Base-by-base conservation (phyloP, 139 green algal genomes). In the Nannochloris sp. region DNA sequence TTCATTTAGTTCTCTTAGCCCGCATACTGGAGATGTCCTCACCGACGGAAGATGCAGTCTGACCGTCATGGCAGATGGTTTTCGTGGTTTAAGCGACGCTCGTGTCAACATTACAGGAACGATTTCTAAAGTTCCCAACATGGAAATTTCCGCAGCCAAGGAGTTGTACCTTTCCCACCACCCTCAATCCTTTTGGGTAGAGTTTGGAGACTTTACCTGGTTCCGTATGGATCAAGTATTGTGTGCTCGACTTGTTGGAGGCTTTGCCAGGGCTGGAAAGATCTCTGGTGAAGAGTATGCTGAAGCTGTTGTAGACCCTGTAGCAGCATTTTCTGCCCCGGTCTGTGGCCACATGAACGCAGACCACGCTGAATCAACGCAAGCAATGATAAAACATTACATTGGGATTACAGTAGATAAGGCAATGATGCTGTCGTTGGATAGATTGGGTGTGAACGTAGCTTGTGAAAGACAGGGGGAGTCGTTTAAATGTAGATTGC, bases 271-370 rank as follows among this genome's bases (percentile, higher is more conserved):
- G 14, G 82, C 75, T 27, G 73, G 71, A 19, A 73, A 38, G 64
- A 73, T 86, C 44, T 12, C 45, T 32, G 56, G 57, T 8, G 61
- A 73, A 0, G 75, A 89, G 42, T 92, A 89, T 65, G 9, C 54
- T 7, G 46, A 72, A 14, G 83, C 85, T 2, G 36, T 64, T 30
- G 64, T 75, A 0, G 90, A 97, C 74, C 85, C 86, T 4, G 75
- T 97, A 13, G 73, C 80, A 9, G 42, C 68, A 13, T 96, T 92
- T 65, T 78, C 79, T 0, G 67, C 4, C 3, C 81, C 84, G 24
- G 81, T 97, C 25, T 85, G 72, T 47, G 51, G 67, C 5, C 88
- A 97, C 79, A 95, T 97, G 90, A 80, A 82, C 30, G 61, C 39
- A 1, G 72, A 74, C 64, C 75, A 81, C 61, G 51, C 64, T 2